phyloP scores from a whole-genome alignment of 805 yeast species.

The Candida piceae region DNA sequence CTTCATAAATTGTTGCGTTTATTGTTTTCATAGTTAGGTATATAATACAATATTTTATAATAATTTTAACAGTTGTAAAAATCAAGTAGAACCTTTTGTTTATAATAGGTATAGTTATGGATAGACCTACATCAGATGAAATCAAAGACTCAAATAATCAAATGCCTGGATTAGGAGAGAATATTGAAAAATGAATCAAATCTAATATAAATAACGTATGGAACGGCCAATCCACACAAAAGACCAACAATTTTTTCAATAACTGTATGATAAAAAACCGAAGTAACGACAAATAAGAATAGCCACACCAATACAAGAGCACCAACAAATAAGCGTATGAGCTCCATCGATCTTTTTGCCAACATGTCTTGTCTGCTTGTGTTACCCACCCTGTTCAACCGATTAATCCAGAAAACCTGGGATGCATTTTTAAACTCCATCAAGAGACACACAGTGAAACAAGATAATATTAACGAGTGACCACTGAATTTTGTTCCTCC shows the following conservation, averaged over 20 bases:
- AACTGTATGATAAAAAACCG: constrained; percentile 45
- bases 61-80: no score
- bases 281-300: constrained; percentile 37
- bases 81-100: no score
- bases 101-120: no score
- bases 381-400: neutral
- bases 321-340: neutral
- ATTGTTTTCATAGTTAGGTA: no score
- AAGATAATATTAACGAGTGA: constrained; percentile 34
- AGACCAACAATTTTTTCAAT: constrained; percentile 43
- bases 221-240: constrained; percentile 32
- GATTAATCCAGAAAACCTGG: constrained; percentile 7
- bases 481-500: constrained; percentile 41
- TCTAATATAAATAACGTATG: constrained; percentile 24
- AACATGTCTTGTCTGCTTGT: neutral
- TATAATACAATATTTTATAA: no score
- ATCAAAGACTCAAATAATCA: no score
- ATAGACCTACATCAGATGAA: no score
- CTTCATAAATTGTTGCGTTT: no score
- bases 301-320: constrained; percentile 32
- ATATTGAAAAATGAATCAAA: constrained; percentile 8
- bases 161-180: neutral
- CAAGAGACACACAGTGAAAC: constrained; percentile 27
- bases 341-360: neutral
- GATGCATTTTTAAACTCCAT: constrained; percentile 19